Conservation (phyloP, 2,329 filamentous ascomycete species). For the Diaporthe vaccinii region DNA sequence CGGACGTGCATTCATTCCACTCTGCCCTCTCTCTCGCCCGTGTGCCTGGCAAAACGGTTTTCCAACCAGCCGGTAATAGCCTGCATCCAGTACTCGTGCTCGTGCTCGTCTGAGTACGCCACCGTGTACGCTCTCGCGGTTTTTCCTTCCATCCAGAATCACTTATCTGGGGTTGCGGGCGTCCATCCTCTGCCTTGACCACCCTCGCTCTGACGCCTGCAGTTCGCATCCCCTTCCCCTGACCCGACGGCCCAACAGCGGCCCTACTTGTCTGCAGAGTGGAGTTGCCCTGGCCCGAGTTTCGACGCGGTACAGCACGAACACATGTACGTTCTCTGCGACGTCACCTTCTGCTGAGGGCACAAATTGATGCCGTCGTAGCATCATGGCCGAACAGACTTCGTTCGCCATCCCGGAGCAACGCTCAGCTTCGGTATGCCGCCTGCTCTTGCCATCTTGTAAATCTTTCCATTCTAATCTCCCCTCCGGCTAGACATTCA, state of each 20-base stretch:
- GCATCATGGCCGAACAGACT: constrained; percentile 32
- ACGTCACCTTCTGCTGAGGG: neutral
- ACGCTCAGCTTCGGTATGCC: constrained; percentile 37
- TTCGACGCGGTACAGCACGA: neutral
- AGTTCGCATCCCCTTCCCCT: constrained; percentile 6
- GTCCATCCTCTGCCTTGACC: constrained; percentile 2
- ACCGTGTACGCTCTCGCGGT: constrained; percentile 8
- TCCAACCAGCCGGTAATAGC: constrained; percentile 19
- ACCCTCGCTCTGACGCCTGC: constrained; percentile 1
- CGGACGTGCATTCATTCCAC: neutral
- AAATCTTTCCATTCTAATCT: constrained; percentile 36
- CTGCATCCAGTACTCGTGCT: neutral
- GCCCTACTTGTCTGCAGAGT: neutral
- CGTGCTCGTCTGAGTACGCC: neutral
- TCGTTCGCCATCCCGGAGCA: constrained; percentile 21
- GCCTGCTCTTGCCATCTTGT: constrained; percentile 29
- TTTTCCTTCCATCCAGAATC: neutral
- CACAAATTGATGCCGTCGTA: constrained; percentile 11
- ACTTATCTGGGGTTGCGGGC: constrained; percentile 14
- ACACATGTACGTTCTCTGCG: constrained; percentile 7
- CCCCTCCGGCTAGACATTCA: constrained; percentile 43
- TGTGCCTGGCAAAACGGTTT: constrained; percentile 5
- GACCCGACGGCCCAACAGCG: neutral
- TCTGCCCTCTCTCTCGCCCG: neutral
- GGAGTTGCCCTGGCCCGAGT: neutral